Base-by-base conservation (phyloP, 2,329 filamentous ascomycete species). In the Aspergillus amoenus region DNA sequence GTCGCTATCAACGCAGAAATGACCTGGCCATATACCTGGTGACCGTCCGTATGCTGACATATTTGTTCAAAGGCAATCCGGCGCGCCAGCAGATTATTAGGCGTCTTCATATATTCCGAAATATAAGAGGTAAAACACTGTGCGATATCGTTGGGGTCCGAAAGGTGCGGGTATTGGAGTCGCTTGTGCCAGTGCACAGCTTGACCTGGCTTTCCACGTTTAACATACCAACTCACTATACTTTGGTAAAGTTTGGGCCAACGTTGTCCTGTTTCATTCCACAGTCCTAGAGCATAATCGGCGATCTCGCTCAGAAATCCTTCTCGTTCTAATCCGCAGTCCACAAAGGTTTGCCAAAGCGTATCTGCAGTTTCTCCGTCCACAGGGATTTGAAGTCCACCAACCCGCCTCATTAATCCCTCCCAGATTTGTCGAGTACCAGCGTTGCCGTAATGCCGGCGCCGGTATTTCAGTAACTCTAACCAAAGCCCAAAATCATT, bases 401-500 rank as follows among this genome's bases (percentile, higher is more conserved):
- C 59, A 21, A 66, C 59, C 49, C 75, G 69, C 24, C 58, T 55
- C 22, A 67, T 70, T 37, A 79, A 51, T 17, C 71, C 75, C 46
- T 72, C 66, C 72, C 73, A 80, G 34, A 80, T 76, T 42, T 71
- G 67, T 32, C 74, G 59, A 15, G 73, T 75, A 5, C 78, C 78
- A 46, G 71, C 61, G 24, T 75, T 68, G 11, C 77, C 78, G 61
- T 78, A 73, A 53, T 73, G 72, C 3, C 76, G 74, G 58, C 76
- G 74, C 24, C 75, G 72, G 59, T 76, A 77, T 11, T 70, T 65
- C n/a, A 80, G 66, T 24, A 80, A 62, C 43, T 79, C 72, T 41
- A 73, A 72, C 78, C 78, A 80, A 13, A 79, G 66, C n/a, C 68
- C 64, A 52, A 78, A 71, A 60, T 79, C 70, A 42, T 70, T 58